Base-by-base conservation (phyloP, 805 yeast species). In the Candida pini region DNA sequence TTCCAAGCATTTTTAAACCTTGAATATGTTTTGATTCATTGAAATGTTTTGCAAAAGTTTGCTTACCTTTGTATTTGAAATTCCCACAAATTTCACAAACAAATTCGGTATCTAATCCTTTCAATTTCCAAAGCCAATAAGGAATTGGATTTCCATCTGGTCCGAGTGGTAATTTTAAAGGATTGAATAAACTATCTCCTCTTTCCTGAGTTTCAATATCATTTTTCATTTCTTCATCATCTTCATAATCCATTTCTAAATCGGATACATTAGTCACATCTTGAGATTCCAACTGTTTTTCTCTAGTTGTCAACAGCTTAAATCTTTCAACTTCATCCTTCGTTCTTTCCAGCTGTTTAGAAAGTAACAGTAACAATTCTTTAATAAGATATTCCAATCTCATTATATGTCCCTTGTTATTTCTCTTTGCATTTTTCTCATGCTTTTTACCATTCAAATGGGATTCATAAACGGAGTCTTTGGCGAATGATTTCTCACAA, bases 101-200 rank as follows among this genome's bases (percentile, higher is more conserved):
- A 47, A 76, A 85, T 34, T 72, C 75, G 28, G 74, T 69, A 36
- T 83, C 83, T 9, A 89, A 65, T 0, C 98, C 98, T 49, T 87
- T 88, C 29, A 89, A 64, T 56, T 89, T 92, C 67, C 77, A 89
- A 19, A 92, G 64, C 98, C 98, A 92, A 35, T 69, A 76, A 2
- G 98, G 98, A 19, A 92, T 86, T 1, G 97, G 97, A 26, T 70
- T 72, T 0, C 97, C 97, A 58, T 89, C 97, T 14, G 84, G 72
- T 0, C 95, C 97, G 0, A 85, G 34, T 0, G 96, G 95, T 36
- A 85, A 56, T 36, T 80, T 74, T 36, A 73, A 62, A 14, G 79
- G 76, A 40, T 69, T 69, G 21, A 47, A 47, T 4, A 50, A 62
- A 22, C 54, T 56, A 5, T 58, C 64, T 22, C 13, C 25, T 12